Evolutionary conservation across 2,329 filamentous ascomycete species (phyloP).

Genomic region (Mycosphaerella sp.): DNA sequence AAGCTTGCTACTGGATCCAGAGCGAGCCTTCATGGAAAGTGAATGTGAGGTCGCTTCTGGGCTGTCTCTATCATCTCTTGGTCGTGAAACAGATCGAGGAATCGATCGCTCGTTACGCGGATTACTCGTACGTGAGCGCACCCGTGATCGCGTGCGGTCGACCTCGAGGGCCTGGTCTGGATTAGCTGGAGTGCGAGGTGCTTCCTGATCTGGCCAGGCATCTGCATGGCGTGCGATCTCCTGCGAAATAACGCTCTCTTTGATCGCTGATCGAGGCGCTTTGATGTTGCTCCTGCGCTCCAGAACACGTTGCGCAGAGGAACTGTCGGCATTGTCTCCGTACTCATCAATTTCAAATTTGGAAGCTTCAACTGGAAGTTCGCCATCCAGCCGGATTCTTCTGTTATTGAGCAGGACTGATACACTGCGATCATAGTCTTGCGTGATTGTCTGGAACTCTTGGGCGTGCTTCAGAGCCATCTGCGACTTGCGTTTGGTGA

Average conservation of each 20-base stretch:
- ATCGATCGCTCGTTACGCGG: constrained; percentile 26
- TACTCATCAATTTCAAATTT: constrained; percentile 33
- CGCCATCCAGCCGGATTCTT: constrained; percentile 27
- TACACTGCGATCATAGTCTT: constrained; percentile 33
- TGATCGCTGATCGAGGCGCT: constrained; percentile 9
- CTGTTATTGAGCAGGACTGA: constrained; percentile 28
- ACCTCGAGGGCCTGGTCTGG: constrained; percentile 1
- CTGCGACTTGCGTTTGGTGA: constrained; percentile 34
- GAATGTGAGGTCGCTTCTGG: constrained; percentile 24
- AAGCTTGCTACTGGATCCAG: constrained; percentile 14
- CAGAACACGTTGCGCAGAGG: constrained; percentile 24
- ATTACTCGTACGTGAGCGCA: constrained; percentile 19
- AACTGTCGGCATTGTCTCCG: constrained; percentile 25
- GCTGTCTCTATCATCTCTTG: constrained; percentile 17
- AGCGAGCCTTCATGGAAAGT: constrained; percentile 17
- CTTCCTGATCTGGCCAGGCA: background rate
- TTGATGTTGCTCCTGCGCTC: constrained; percentile 21
- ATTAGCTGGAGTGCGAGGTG: background rate
- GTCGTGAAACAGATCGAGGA: constrained; percentile 21
- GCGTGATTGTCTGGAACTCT: constrained; percentile 31
- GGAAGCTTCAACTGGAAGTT: constrained; percentile 31
- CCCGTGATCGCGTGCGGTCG: background rate
- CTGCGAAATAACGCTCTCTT: constrained; percentile 8
- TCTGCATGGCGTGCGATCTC: background rate
- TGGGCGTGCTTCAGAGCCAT: constrained; percentile 34